Evolutionary conservation across 2,329 filamentous ascomycete species (phyloP).

Genomic region (Colletotrichum caudatum): DNA sequence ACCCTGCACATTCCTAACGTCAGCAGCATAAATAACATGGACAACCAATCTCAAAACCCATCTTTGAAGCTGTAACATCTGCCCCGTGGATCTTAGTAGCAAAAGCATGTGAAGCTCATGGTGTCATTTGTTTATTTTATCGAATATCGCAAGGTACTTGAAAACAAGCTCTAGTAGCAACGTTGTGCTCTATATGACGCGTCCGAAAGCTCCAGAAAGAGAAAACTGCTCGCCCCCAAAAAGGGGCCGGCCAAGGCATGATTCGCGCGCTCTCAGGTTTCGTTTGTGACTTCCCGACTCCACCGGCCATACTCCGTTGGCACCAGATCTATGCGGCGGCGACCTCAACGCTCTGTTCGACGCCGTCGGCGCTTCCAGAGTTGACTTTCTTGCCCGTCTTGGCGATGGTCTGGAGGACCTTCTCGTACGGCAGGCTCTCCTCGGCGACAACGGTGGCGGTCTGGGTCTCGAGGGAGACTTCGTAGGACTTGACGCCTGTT

Average conservation of each 20-base stretch:
- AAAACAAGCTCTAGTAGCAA: not conserved
- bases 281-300: not conserved
- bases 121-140: not conserved
- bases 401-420: conserved; percentile 87
- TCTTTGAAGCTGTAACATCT: not conserved
- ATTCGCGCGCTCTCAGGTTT: not conserved
- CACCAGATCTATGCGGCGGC: conserved; percentile 44
- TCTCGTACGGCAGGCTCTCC: conserved; percentile 78
- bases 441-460: conserved; percentile 82
- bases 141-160: not conserved
- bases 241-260: not conserved
- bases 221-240: not conserved
- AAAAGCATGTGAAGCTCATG: not conserved
- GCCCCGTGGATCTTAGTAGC: not conserved
- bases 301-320: conserved; percentile 47
- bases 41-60: not conserved
- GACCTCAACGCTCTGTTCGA: conserved; percentile 62
- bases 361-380: conserved; percentile 77
- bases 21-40: not conserved
- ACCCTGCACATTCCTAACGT: not conserved
- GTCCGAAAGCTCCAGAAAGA: not conserved
- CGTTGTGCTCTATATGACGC: not conserved
- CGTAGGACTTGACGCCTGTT: conserved; percentile 85
- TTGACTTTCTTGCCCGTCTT: conserved; percentile 97
- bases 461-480: conserved; percentile 88